Percentiles rank a stretch among this genome's conserved stretches.
phyloP scores from a whole-genome alignment of 768 basidiomycete species.

The Calocera viscosa region DNA sequence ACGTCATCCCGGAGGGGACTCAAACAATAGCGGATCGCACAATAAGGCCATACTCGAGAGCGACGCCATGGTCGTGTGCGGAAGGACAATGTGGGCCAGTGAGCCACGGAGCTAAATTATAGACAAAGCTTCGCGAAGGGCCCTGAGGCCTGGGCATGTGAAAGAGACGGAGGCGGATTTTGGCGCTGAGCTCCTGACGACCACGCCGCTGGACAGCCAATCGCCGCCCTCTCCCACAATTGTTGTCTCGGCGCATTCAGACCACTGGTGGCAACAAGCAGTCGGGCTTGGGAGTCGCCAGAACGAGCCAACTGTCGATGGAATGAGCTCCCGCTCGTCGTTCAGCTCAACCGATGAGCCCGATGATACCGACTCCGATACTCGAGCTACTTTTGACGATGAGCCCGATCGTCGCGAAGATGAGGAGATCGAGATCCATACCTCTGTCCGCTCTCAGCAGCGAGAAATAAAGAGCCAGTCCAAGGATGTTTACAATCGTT shows the following conservation, averaged over 20 bases:
- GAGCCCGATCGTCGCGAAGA: not conserved
- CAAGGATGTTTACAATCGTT: constrained; percentile 68
- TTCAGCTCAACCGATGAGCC: not conserved
- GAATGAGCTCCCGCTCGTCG: not conserved
- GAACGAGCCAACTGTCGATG: not conserved
- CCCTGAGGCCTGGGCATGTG: not conserved
- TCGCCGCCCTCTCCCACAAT: not conserved
- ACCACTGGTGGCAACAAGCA: not conserved
- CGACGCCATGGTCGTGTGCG: not conserved
- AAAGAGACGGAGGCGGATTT: not conserved
- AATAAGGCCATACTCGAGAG: not conserved
- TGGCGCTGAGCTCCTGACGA: not conserved
- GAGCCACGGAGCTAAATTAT: not conserved
- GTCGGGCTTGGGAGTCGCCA: not conserved
- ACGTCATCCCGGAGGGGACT: not conserved
- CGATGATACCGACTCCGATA: not conserved
- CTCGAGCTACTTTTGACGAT: not conserved
- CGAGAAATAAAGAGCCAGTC: constrained; percentile 50
- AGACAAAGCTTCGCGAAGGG: not conserved
- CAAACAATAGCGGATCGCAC: not conserved
- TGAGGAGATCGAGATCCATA: not conserved
- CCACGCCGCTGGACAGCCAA: not conserved
- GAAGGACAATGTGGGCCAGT: not conserved
- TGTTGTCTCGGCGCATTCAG: not conserved
- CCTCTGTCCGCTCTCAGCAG: not conserved